Conservation (phyloP, 768 basidiomycete species). For the Megacollybia marginata region DNA sequence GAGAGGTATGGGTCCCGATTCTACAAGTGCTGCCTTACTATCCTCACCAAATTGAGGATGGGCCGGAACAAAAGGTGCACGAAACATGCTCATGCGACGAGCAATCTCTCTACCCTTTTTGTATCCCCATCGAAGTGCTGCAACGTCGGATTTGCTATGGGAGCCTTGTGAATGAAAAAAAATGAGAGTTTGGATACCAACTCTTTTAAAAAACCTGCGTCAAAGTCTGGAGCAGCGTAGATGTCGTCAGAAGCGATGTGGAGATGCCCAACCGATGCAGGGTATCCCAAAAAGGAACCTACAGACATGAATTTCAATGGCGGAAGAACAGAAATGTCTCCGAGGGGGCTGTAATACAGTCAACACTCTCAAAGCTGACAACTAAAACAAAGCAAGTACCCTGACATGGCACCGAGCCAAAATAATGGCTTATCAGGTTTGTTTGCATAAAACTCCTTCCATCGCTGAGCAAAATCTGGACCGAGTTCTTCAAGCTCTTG, state of each 20-base stretch:
- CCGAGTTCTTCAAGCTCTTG: conserved; percentile 13
- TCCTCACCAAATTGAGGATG: conserved; percentile 13
- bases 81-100: conserved; percentile 27
- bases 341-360: neutral
- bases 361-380: too few relatives aligned
- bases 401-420: neutral
- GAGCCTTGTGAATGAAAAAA: too few relatives aligned
- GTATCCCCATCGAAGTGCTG: conserved; percentile 17
- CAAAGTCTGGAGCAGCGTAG: conserved; percentile 8
- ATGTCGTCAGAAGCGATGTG: conserved; percentile 11
- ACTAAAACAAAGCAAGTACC: too few relatives aligned
- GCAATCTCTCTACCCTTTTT: conserved; percentile 18
- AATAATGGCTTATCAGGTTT: conserved; percentile 15
- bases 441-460: conserved; percentile 11
- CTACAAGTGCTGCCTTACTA: conserved; percentile 5
- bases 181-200: neutral
- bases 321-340: neutral
- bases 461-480: conserved; percentile 12
- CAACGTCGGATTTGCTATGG: conserved; percentile 17
- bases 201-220: conserved; percentile 7
- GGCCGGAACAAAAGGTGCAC: conserved; percentile 7
- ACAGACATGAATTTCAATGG: neutral
- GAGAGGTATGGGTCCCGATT: conserved; percentile 9
- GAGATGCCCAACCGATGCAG: conserved; percentile 8
- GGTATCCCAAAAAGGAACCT: conserved; percentile 5